These are phyloP conservation scores for Podospora anserina DNA, from an alignment of 495 filamentous ascomycete species.

Conservation along the genomic window DNA sequence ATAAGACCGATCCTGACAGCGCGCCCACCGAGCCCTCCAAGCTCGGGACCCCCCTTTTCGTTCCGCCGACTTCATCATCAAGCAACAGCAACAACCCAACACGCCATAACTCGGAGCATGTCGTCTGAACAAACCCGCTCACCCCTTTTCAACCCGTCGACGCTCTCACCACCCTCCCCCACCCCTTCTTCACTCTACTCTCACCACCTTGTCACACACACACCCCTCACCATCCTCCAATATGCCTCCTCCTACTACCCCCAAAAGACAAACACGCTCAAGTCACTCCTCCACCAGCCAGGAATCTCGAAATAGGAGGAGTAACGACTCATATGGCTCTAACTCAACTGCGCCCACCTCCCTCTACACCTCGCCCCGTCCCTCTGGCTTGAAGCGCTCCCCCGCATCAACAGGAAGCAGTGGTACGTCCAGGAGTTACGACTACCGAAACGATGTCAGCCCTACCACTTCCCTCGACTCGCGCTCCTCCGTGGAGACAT, in stretches of 20 bases:
- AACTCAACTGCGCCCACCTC: conserved; percentile 67
- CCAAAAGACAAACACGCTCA: conserved; percentile 32
- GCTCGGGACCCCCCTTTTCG: conserved; percentile 14
- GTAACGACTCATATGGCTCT: conserved; percentile 61
- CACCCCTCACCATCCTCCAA: conserved; percentile 11
- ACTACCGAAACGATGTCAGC: conserved; percentile 46
- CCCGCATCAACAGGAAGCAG: conserved; percentile 30
- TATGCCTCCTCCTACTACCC: conserved; percentile 26
- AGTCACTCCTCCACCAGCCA: conserved; percentile 51
- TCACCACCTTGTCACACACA: conserved; percentile 10
- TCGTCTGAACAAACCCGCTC: conserved; percentile 6
- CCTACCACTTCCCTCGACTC: conserved; percentile 50
- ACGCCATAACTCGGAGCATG: not conserved
- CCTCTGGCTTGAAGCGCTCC: conserved; percentile 43
- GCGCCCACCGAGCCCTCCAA: conserved; percentile 15
- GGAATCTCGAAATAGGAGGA: conserved; percentile 53
- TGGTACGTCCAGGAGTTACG: conserved; percentile 24
- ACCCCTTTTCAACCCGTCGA: conserved; percentile 2
- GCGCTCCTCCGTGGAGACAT: conserved; percentile 71
- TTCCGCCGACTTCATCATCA: not conserved
- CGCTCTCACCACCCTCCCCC: conserved; percentile 10
- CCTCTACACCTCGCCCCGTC: conserved; percentile 54
- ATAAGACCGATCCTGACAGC: conserved; percentile 33
- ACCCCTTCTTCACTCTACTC: not conserved
- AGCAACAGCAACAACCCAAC: not conserved